These are phyloP conservation scores for Calonectria ilicicola DNA, from an alignment of 2,329 filamentous ascomycete species.

Conservation along the genomic window DNA sequence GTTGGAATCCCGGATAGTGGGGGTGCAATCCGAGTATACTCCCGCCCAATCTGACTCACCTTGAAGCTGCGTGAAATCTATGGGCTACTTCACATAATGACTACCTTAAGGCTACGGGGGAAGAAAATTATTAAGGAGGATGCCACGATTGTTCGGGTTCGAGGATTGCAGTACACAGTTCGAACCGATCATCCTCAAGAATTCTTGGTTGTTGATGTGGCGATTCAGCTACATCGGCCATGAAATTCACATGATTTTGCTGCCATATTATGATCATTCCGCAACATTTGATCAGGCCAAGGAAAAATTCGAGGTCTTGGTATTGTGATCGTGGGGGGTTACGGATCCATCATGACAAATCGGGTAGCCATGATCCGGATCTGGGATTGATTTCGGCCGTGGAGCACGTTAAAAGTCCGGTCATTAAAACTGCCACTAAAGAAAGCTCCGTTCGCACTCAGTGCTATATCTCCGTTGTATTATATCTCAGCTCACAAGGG, in stretches of 20 bases:
- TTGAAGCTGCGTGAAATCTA: background rate
- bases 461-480: background rate
- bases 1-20: background rate
- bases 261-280: background rate
- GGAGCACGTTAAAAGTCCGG: background rate
- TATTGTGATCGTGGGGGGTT: slow-evolving; percentile 15
- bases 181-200: too few relatives aligned
- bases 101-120: background rate
- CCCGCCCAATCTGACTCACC: background rate
- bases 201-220: too few relatives aligned
- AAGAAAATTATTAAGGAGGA: background rate
- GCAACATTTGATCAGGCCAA: background rate
- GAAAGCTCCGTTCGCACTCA: too few relatives aligned
- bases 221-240: too few relatives aligned
- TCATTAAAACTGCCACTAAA: background rate
- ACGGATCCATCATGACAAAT: slow-evolving; percentile 15
- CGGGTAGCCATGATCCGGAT: slow-evolving; percentile 3
- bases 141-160: background rate
- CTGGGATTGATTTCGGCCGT: background rate
- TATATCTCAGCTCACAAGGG: background rate
- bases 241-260: background rate
- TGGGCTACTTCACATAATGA: background rate
- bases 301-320: background rate
- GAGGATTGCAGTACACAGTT: too few relatives aligned
- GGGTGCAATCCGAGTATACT: background rate